These are phyloP conservation scores for Trichoderma harzianum DNA, from an alignment of 2,329 filamentous ascomycete species.

Conservation along the genomic window DNA sequence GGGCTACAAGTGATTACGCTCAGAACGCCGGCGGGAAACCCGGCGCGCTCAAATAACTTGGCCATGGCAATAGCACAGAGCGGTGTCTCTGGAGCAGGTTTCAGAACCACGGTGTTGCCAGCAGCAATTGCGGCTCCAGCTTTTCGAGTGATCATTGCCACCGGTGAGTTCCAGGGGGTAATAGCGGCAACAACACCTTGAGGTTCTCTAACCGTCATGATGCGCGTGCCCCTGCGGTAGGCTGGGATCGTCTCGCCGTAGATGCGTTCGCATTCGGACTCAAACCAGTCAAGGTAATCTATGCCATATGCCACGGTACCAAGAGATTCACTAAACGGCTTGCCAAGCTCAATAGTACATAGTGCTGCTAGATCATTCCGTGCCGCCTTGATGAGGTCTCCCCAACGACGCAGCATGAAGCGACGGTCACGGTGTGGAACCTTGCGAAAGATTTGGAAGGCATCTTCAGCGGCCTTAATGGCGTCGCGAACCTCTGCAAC, in stretches of 20 bases:
- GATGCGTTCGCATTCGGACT: slow-evolving; percentile 53
- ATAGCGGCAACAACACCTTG: slow-evolving; percentile 38
- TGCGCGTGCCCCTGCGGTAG: slow-evolving; percentile 36
- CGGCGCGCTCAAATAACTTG: slow-evolving; percentile 63
- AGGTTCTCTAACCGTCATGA: slow-evolving; percentile 26
- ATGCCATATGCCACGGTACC: slow-evolving; percentile 55
- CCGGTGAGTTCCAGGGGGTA: slow-evolving; percentile 63
- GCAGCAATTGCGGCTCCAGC: slow-evolving; percentile 57
- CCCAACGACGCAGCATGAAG: slow-evolving; percentile 56
- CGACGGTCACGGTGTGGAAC: neutral
- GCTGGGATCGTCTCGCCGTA: slow-evolving; percentile 57
- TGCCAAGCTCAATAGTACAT: slow-evolving; percentile 68
- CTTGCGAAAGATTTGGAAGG: no score
- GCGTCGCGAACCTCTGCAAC: no score
- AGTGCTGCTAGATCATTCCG: slow-evolving; percentile 60
- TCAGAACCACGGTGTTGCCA: slow-evolving; percentile 71
- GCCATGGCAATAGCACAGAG: slow-evolving; percentile 67
- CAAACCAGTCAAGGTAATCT: slow-evolving; percentile 58
- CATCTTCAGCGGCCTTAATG: no score
- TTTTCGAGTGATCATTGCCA: slow-evolving; percentile 50
- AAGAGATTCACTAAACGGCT: slow-evolving; percentile 56
- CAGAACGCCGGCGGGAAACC: slow-evolving; percentile 55
- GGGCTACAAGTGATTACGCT: slow-evolving; percentile 62
- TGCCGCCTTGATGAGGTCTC: slow-evolving; percentile 60
- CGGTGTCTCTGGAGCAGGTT: slow-evolving; percentile 69